Evolutionary conservation across 345 rosid species (phyloP).

Genomic region (Populus simonii): DNA sequence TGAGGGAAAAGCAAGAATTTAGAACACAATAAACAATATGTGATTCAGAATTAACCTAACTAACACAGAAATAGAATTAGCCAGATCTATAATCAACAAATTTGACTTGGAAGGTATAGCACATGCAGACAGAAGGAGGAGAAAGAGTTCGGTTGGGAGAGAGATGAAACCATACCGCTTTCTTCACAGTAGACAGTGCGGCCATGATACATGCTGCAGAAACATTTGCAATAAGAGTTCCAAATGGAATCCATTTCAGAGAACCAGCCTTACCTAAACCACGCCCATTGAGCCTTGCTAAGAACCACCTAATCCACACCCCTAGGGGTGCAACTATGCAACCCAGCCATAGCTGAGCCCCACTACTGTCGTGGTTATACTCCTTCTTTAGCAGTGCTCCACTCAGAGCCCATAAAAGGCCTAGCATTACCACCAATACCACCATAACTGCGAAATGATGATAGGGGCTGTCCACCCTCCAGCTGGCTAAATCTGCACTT

Average conservation of each 20-base stretch:
- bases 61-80: background rate
- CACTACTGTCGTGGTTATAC: conserved; percentile 45
- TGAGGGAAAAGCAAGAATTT: background rate
- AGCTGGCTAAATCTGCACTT: conserved; percentile 18
- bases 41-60: background rate
- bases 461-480: conserved; percentile 42
- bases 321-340: conserved; percentile 74
- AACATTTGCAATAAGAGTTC: conserved; percentile 79
- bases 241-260: conserved; percentile 87
- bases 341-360: conserved; percentile 72
- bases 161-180: conserved; percentile 41
- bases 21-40: background rate
- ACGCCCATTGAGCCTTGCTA: conserved; percentile 75
- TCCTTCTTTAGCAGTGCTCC: conserved; percentile 43
- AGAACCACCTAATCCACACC: conserved; percentile 96
- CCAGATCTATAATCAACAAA: background rate
- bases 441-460: conserved; percentile 42
- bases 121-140: background rate
- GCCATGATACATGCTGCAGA: conserved; percentile 81
- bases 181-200: conserved; percentile 55
- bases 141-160: background rate
- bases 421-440: conserved; percentile 43
- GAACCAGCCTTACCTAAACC: conserved; percentile 62
- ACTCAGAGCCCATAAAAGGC: conserved; percentile 47
- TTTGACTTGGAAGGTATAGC: background rate